Base-by-base conservation (phyloP, 2,329 filamentous ascomycete genomes). In the Nakataea oryzae region DNA sequence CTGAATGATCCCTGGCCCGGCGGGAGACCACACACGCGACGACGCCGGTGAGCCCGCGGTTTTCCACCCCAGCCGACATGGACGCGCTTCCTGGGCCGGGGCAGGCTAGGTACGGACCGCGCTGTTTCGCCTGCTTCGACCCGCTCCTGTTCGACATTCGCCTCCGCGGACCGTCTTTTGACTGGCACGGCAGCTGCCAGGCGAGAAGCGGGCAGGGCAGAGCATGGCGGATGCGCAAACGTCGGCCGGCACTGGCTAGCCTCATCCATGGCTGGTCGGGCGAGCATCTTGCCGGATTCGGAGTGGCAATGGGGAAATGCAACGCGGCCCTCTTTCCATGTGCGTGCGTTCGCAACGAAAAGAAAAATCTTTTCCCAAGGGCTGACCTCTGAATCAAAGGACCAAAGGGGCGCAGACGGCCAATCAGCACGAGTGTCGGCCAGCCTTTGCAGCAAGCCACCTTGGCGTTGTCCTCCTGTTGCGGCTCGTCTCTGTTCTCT, bases 391-490 rank as follows among this genome's bases (percentile, higher is more conserved):
- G 54, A 55, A 55, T 12, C 41, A 60, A 26, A 24, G 21, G 41
- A 50, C 41, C 34, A 17, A n/a, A n/a, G 41, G 21, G 41, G 11
- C 17, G 21, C 24, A 3, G 21, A 21, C 28, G 47, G 21, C 56
- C 56, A 58, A 58, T 58, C 56, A 58, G 27, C 27, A 24, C 26
- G 3, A 12, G 26, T 17, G 21, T 28, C 21, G 21, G 24, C 55
- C n/a, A 32, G 7, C 29, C 57, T 61, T 27, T 28, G 54, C 7
- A 27, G 34, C 50, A 65, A 54, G 24, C 28, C 62, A 61, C 24
- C 34, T 68, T 66, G 65, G 17, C 63, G 56, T 28, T 58, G 32
- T 32, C n/a, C n/a, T n/a, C n/a, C n/a, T n/a, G n/a, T n/a, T n/a
- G n/a, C n/a, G n/a, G n/a, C n/a, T n/a, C n/a, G n/a, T n/a, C n/a